A percentile compares a stretch with the other conserved stretches of the same genome.
Conservation (phyloP, 169 alveolate species). For the Plasmodium gonderi region DNA sequence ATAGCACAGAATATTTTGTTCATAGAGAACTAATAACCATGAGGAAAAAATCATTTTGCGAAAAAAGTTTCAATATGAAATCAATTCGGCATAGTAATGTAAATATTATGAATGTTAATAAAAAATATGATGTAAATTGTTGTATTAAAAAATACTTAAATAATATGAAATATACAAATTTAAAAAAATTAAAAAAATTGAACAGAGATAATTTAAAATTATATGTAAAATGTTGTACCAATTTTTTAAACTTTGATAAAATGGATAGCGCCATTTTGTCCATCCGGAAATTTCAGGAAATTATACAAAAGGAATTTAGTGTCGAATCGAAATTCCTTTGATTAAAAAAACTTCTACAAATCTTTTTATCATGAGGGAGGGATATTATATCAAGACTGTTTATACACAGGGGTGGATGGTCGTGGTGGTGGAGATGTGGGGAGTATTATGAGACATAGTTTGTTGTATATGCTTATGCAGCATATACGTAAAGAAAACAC, state of each 20-base stretch:
- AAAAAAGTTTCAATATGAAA: background rate
- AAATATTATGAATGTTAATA: constrained; percentile 2
- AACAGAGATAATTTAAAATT: constrained; percentile 36
- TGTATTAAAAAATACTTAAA: constrained; percentile 44
- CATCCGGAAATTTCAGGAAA: constrained; percentile 23
- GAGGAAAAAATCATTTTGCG: background rate
- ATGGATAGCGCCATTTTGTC: constrained; percentile 19
- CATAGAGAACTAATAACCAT: background rate
- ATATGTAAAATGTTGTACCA: constrained; percentile 41
- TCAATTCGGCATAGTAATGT: background rate
- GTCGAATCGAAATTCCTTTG: background rate
- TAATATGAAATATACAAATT: constrained; percentile 52
- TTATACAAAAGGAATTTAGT: background rate
- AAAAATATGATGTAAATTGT: constrained; percentile 31
- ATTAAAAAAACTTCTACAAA: too few species aligned
- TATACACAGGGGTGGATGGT: too few species aligned
- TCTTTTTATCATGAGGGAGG: too few species aligned
- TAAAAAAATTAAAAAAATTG: constrained; percentile 54
- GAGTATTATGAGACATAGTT: too few species aligned
- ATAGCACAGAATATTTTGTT: constrained; percentile 3
- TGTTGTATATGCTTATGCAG: too few species aligned
- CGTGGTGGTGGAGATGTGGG: too few species aligned
- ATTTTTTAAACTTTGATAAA: constrained; percentile 29
- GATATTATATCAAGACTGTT: too few species aligned
- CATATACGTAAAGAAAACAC: too few species aligned